Base-by-base conservation (phyloP, 805 yeast species). In the Candida berthetii region DNA sequence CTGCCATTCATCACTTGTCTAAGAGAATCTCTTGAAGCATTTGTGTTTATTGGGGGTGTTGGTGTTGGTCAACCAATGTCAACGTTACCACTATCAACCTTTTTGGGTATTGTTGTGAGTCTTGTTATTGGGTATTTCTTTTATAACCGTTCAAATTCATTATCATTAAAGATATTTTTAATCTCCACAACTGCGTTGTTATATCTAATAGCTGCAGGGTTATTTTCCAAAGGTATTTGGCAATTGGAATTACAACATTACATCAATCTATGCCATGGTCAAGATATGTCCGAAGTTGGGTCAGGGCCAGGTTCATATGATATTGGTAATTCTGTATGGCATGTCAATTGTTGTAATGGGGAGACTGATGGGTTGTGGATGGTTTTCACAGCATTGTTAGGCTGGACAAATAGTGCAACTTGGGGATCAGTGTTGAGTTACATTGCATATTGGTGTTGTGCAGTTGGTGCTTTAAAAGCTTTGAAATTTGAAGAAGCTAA, bases 401-500 rank as follows among this genome's bases (percentile, higher is more conserved):
- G 97, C 2, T 89, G 97, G 97, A 88, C 93, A 13, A 89, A 89
- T 59, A 78, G 90, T 48, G 96, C 96, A 3, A 89, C 97, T 0
- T 86, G 83, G 56, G 95, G 95, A 4, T 85, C 95, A 17, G 89
- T 89, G 1, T 59, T 73, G 5, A 76, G 89, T 38, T 89, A 89
- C 64, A 72, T 76, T 46, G 42, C 69, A 1, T 89, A 82, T 60
- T 89, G 96, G 97, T 25, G 66, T 1, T 58, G 63, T 3, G 58
- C 76, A 3, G 65, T 74, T 20, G 43, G 44, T 3, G 69, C 77
- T 8, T 67, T 82, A 24, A 48, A 62, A 1, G 48, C 69, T 43
- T 60, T 86, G 40, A 61, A 64, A 39, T 55, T 66, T 20, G 85
- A 81, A 49, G 86, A 80, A 48, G 66, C 63, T 20, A 55, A 70